These are phyloP conservation scores for Cynara cardunculus DNA, from an alignment of 129 eudicot genomes.

Conservation along the genomic window DNA sequence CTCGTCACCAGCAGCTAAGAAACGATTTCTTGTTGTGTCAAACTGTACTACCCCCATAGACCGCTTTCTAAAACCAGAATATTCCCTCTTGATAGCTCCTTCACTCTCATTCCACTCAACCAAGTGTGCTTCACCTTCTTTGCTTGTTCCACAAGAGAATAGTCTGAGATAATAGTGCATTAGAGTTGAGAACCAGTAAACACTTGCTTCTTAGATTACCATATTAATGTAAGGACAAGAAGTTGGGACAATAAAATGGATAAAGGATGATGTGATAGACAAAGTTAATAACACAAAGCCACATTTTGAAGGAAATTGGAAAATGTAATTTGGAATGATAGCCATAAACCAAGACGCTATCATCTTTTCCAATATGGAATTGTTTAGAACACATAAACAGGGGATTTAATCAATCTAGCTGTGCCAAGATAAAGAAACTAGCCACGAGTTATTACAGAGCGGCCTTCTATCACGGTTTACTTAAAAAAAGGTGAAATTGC, in stretches of 20 bases:
- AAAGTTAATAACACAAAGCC: not conserved
- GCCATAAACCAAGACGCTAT: not conserved
- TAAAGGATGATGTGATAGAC: not conserved
- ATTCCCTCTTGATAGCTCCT: constrained; percentile 77
- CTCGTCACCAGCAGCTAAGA: constrained; percentile 88
- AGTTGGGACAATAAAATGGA: not conserved
- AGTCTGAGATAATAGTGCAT: constrained; percentile 41
- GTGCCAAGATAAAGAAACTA: too few species aligned
- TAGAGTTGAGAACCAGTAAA: constrained; percentile 2
- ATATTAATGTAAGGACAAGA: not conserved
- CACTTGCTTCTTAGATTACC: not conserved
- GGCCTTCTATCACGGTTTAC: too few species aligned
- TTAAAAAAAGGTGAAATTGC: too few species aligned
- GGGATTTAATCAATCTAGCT: not conserved
- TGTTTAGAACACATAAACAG: not conserved
- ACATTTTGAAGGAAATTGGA: not conserved
- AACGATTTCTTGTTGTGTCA: constrained; percentile 75
- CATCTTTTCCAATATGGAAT: not conserved
- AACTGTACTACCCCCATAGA: constrained; percentile 83
- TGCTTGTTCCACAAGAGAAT: constrained; percentile 87
- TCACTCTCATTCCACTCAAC: constrained; percentile 98
- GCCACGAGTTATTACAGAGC: not conserved
- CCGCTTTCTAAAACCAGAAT: constrained; percentile 68
- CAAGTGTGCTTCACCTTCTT: constrained; percentile 82
- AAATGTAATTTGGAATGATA: not conserved